Percentiles rank a stretch among this genome's conserved stretches.
Conservation (phyloP, 305 asterid species). For the Solanum aculeatissimum region DNA sequence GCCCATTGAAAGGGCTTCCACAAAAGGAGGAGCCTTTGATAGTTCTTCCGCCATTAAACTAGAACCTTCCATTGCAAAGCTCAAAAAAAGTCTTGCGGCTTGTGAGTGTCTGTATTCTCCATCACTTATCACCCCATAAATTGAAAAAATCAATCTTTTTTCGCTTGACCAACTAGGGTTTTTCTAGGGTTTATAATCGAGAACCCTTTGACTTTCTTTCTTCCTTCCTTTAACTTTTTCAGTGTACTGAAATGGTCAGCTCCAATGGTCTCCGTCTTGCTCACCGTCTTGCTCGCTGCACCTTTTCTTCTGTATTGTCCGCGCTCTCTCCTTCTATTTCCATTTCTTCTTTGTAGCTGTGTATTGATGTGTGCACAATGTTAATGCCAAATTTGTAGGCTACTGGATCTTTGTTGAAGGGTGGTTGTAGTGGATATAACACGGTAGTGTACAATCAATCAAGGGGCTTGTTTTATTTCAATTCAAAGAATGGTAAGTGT, state of each 20-base stretch:
- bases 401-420: slow-evolving; percentile 19
- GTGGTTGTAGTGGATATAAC: slow-evolving; percentile 33
- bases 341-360: background rate
- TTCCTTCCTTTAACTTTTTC: background rate
- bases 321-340: background rate
- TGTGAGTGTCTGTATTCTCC: background rate
- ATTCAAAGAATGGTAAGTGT: slow-evolving; percentile 34
- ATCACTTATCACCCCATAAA: background rate
- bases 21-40: background rate
- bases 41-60: background rate
- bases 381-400: slow-evolving; percentile 13
- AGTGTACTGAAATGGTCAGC: slow-evolving; percentile 46
- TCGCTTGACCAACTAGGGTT: slow-evolving; percentile 21
- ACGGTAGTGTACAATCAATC: slow-evolving; percentile 25
- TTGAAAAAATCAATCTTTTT: background rate
- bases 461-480: slow-evolving; percentile 22
- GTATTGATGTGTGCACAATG: background rate
- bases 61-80: background rate
- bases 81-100: background rate
- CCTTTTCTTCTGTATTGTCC: slow-evolving; percentile 19
- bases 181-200: slow-evolving; percentile 35
- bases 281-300: slow-evolving; percentile 37
- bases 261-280: slow-evolving; percentile 55
- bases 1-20: background rate
- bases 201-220: background rate